Base-by-base conservation (phyloP, 495 filamentous ascomycete genomes). In the Aspergillus mulundensis region DNA sequence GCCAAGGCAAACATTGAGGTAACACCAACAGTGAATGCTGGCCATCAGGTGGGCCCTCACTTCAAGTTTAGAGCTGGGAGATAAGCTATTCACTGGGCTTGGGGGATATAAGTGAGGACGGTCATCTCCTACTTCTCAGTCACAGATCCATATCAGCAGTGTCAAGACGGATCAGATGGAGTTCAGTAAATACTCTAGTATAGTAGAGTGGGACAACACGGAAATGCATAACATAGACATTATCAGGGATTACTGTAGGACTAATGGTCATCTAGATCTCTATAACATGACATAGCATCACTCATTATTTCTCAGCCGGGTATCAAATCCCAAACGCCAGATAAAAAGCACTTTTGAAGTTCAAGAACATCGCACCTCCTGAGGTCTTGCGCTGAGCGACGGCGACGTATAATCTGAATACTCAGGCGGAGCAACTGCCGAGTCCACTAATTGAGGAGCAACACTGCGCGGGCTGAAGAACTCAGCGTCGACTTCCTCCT, bases 391-490 rank as follows among this genome's bases (percentile, higher is more conserved):
- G n/a, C 16, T 15, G 5, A 39, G 24, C 7, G 34, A 3, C 7
- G 24, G 38, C 18, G 7, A 23, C 2, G 59, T 47, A n/a, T 55
- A 61, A 12, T 59, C 60, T 7, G 55, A 52, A 38, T 61, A 61
- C 16, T 59, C 60, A 4, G 60, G 60, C 5, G 60, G 60, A 15
- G 60, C 50, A 40, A 19, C n/a, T 14, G 20, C n/a, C 8, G 45
- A 7, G 16, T 39, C 30, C 7, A 32, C 25, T 1, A 14, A n/a
- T 2, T 53, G 57, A 16, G 46, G 69, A 46, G 41, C 61, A n/a
- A 74, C 57, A 16, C 58, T 72, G 24, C 71, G 68, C 7, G 74
- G 71, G 16, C 52, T 61, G 57, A 74, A 77, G 54, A 71, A 77
- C 50, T 70, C 68, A 4, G 63, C 61, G 23, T 75, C 61, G n/a